Evolutionary conservation across 768 basidiomycete genomes (phyloP), one percentile per base, ranked within the genome.

Genomic region (Amanita brunnescens): DNA sequence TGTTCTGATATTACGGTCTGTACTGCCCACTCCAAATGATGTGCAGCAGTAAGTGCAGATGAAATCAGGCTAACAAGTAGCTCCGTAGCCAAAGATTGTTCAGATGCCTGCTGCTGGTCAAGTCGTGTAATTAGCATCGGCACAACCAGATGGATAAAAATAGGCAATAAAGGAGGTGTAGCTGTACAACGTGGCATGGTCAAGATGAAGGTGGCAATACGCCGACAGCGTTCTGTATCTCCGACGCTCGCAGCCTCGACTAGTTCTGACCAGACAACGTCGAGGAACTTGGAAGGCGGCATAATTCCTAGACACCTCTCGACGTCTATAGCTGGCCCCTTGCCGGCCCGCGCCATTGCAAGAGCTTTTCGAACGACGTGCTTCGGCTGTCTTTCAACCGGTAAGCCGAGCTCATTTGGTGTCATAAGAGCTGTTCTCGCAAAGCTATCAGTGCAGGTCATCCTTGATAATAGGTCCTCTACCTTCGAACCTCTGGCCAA

Each of bases 11-110:
- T 70, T 26, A 77, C 71, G 5, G 75, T 72, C 47, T 75, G 74
- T 53, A 85, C 66, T 9, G 83, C 83, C 70, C 83, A 77, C 61
- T 91, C 88, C 8, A 87, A 62, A 56, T 90, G 84, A 45, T 86
- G 67, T 0, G 84, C 80, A 1, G 78, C 75, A 1, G 82, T 82
- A 33, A 91, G 71, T 0, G 78, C 71, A 1, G 84, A 85, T 6
- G 83, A 78, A 16, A 88, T 67, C 47, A 86, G 69, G 3, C 74
- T 71, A n/a, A 79, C 78, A 20, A 90, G 62, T 24, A 88, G 70
- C 60, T 91, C 87, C 3, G 77, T 72, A 47, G 68, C 72, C 48
- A 81, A 64, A 7, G 72, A 70, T 54, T 81, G 77, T 51, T 86
- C 82, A n/a, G 69, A 59, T 21, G 70, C 65, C 49, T 68, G 70